These are phyloP conservation scores for Pseudogymnoascus sp. DNA, from an alignment of 2,329 filamentous ascomycete genomes.

Conservation along the genomic window DNA sequence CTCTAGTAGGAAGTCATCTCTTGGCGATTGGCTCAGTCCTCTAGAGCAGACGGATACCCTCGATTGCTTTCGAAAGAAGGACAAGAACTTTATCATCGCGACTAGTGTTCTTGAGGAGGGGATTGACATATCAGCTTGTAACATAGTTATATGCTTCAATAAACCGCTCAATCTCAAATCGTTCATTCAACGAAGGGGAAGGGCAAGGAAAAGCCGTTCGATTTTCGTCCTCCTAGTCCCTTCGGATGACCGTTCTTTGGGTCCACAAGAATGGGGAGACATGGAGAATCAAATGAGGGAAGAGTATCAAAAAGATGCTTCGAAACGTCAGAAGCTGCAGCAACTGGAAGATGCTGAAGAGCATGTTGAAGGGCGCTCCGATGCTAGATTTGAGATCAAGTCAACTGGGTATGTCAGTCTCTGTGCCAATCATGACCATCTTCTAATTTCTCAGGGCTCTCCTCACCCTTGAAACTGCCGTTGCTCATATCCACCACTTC, in stretches of 20 bases:
- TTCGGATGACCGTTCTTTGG: slow-evolving; percentile 27
- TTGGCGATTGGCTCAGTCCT: slow-evolving; percentile 35
- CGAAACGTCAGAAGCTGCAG: slow-evolving; percentile 19
- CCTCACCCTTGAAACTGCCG: slow-evolving; percentile 67
- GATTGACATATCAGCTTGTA: slow-evolving; percentile 58
- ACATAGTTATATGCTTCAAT: slow-evolving; percentile 59
- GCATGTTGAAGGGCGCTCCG: slow-evolving; percentile 25
- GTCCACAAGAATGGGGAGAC: slow-evolving; percentile 49
- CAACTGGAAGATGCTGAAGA: slow-evolving; percentile 27
- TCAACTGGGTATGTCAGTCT: slow-evolving; percentile 34
- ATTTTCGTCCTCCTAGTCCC: slow-evolving; percentile 48
- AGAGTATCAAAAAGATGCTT: slow-evolving; percentile 31
- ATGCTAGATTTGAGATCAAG: slow-evolving; percentile 32
- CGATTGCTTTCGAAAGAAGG: slow-evolving; percentile 46
- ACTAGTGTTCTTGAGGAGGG: slow-evolving; percentile 63
- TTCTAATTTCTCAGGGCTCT: slow-evolving; percentile 45
- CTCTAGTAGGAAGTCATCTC: slow-evolving; percentile 32
- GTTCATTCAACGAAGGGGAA: slow-evolving; percentile 58
- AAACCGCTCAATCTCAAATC: slow-evolving; percentile 55
- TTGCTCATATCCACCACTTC: slow-evolving; percentile 75
- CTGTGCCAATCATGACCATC: slow-evolving; percentile 10
- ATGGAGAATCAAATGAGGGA: slow-evolving; percentile 67
- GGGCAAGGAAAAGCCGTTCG: slow-evolving; percentile 52
- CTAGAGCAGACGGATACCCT: slow-evolving; percentile 33
- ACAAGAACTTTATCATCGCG: slow-evolving; percentile 50